Base-by-base conservation (phyloP, 1,284 basidiomycete species). In the Agroathelia rolfsii region DNA sequence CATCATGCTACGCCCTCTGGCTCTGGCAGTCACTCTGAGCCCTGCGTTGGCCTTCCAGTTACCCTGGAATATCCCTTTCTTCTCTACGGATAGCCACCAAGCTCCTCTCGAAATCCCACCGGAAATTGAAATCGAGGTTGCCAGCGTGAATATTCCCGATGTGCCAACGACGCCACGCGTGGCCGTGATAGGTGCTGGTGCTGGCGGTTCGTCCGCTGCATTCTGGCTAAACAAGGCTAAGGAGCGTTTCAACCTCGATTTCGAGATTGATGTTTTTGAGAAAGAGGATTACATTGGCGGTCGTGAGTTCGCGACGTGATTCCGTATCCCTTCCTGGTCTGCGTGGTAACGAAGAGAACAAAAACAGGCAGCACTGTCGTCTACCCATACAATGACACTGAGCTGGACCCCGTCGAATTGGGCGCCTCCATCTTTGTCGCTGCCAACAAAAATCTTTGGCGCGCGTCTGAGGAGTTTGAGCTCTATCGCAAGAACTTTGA, bases 381-480 rank as follows among this genome's bases (percentile, higher is more conserved):
- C 1, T 67, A 80, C 43, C 89, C 92, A 2, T 78, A 93, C 51
- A 64, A 69, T 37, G 72, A 94, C 47, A 49, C 58, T 2, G 62
- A 55, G 7, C 59, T 77, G 14, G 62, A 66, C 17, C 73, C 82
- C 3, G 58, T 90, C 22, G 93, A 85, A 48, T 64, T 94, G 0
- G 94, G 94, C 1, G 94, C 82, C 0, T 86, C 81, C 25, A 85
- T 96, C 41, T 96, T 94, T 53, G 82, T 93, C 3, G 51, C 69
- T 30, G 72, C 69, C 3, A 93, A 95, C 60, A 76, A 74, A 51
- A 90, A 93, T 52, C 49, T 92, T 30, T 77, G 79, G 72, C 73
- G 83, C 39, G 88, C 88, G 1, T 70, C 75, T 0, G 66, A 81
- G 29, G 77, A 83, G 38, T 93, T 92, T 58, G 81, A 82, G 41